Base-by-base conservation (phyloP, 768 basidiomycete species). In the Pleurotus sapidus region DNA sequence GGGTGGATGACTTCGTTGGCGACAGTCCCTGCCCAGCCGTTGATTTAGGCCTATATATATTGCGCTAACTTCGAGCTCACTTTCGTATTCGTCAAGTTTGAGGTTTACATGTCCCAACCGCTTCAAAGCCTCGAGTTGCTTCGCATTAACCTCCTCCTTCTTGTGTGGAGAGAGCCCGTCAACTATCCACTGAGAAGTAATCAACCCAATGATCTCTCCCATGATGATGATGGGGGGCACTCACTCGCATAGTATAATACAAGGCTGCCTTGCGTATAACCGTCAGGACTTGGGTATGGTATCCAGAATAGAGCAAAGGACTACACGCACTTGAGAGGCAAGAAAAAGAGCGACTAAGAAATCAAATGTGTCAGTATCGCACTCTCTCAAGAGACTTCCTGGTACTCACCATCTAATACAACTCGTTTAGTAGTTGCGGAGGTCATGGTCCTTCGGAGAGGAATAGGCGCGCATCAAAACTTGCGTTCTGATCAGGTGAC, bases 1-100 rank as follows among this genome's bases (percentile, higher is more conserved):
- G 93, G 92, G 63, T 92, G 89, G 60, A 98, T 92, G 18, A 98
- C 85, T 65, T 98, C 95, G 39, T 88, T 90, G 3, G 96, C 93
- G 56, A 98, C 93, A 42, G 86, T 87, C 57, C 84, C 91, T 91
- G 59, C 2, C 61, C n/a, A 38, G 38, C 9, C 39, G n/a, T 18
- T 24, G 12, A 12, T 15, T 40, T 18, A 40, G 39, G 24, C 15
- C n/a, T n/a, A n/a, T n/a, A 37, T 14, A 57, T 12, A 17, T 14
- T 37, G 34, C 49, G 39, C 42, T 27, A 20, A 38, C 46, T 8
- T 9, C 0, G 11, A 25, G 70, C 88, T 60, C 69, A 93, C 92
- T 74, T 76, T 99, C 96, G 67, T 98, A 92, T 71, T 98, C 95
- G 64, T 91, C 86, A 55, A 99, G 77, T 62, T 91, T 83, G 4